A percentile compares a stretch with the other conserved stretches of the same genome.
phyloP scores from a whole-genome alignment of 768 basidiomycete genomes.

The Omphalotus guepiniiformis region DNA sequence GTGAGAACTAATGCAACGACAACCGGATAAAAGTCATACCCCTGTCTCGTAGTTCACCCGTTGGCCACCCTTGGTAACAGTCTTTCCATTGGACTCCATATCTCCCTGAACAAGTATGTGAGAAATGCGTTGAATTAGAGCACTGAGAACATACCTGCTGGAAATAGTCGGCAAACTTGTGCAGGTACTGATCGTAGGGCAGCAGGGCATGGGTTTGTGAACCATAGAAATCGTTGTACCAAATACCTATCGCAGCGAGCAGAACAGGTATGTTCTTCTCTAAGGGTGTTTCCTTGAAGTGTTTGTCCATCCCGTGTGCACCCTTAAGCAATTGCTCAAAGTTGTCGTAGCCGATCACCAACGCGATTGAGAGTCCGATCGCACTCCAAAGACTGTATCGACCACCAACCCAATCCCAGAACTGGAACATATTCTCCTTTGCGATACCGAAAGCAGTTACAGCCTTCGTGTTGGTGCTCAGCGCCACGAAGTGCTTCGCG shows the following conservation, averaged over 20 bases:
- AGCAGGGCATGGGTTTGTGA: constrained; percentile 93
- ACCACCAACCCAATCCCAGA: constrained; percentile 99
- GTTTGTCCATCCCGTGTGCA: constrained; percentile 97
- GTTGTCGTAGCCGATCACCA: constrained; percentile 92
- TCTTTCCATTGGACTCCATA: constrained; percentile 99
- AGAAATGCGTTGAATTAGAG: neutral
- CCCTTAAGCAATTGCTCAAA: constrained; percentile 87
- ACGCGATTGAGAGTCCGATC: constrained; percentile 91
- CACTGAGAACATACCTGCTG: constrained; percentile 57
- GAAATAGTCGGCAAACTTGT: constrained; percentile 99
- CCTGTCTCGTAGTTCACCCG: constrained; percentile 96
- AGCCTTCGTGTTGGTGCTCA: constrained; percentile 93
- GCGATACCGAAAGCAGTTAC: constrained; percentile 93
- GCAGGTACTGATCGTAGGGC: constrained; percentile 98
- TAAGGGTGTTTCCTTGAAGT: constrained; percentile 85
- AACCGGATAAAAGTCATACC: constrained; percentile 41
- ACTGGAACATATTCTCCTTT: constrained; percentile 94
- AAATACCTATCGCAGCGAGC: constrained; percentile 85
- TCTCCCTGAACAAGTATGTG: constrained; percentile 60
- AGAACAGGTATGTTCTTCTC: constrained; percentile 92
- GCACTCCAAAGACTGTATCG: constrained; percentile 98
- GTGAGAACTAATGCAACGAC: neutral
- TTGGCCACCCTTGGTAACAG: constrained; percentile 88
- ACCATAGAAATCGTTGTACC: constrained; percentile 99
- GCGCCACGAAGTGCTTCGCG: constrained; percentile 98